phyloP scores from a whole-genome alignment of 2,329 filamentous ascomycete species.

The Monosporascus ibericus region DNA sequence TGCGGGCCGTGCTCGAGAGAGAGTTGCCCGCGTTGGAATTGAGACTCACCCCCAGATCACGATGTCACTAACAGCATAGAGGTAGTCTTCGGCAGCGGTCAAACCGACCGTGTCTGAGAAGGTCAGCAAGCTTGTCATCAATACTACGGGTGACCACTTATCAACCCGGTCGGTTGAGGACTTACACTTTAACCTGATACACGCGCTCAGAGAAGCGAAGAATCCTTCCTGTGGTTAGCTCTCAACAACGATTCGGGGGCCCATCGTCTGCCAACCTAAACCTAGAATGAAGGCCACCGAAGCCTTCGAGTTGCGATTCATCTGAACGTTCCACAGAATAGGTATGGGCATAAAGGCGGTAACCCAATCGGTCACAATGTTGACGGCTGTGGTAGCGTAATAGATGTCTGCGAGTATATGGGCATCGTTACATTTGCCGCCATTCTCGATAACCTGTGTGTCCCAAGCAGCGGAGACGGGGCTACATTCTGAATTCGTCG shows the following conservation, averaged over 20 bases:
- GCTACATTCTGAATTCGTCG: slow-evolving; percentile 1
- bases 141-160: too few relatives aligned
- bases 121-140: neutral
- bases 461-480: slow-evolving; percentile 12
- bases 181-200: slow-evolving; percentile 12
- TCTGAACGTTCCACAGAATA: slow-evolving; percentile 14
- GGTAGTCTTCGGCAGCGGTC: slow-evolving; percentile 10
- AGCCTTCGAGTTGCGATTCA: slow-evolving; percentile 12
- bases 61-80: slow-evolving; percentile 12
- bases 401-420: slow-evolving; percentile 12
- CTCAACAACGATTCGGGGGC: neutral
- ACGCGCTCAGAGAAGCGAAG: slow-evolving; percentile 12
- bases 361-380: slow-evolving; percentile 13
- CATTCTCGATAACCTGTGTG: slow-evolving; percentile 1
- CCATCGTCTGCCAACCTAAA: slow-evolving; percentile 6
- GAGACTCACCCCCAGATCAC: slow-evolving; percentile 13
- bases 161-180: too few relatives aligned
- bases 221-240: neutral
- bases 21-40: neutral
- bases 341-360: slow-evolving; percentile 15
- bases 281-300: slow-evolving; percentile 13
- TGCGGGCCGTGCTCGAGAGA: neutral
- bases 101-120: slow-evolving; percentile 9
- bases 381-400: slow-evolving; percentile 15
- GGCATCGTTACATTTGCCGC: slow-evolving; percentile 6